Conservation (phyloP, 2,329 filamentous ascomycete species). For the Cryphonectria carpinicola region DNA sequence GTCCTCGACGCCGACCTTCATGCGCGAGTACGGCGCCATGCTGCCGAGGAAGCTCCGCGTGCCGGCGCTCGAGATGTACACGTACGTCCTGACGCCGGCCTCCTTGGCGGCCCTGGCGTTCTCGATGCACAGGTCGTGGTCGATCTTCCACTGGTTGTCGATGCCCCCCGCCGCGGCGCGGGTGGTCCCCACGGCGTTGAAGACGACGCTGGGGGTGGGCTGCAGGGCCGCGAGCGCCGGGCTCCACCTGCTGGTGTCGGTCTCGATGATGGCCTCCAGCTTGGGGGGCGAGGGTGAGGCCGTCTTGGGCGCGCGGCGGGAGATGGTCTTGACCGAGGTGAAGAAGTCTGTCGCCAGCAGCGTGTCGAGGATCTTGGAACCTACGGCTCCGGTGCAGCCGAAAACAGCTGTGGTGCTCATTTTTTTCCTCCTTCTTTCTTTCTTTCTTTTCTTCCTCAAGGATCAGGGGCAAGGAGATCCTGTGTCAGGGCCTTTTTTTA, state of each 20-base stretch:
- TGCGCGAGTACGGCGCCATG: conserved; percentile 60
- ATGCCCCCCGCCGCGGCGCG: conserved; percentile 74
- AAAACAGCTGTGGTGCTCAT: conserved; percentile 59
- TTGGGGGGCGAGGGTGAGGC: conserved; percentile 53
- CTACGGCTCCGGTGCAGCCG: conserved; percentile 70
- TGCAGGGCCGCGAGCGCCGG: conserved; percentile 57
- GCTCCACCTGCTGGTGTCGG: conserved; percentile 73
- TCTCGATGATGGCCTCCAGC: conserved; percentile 67
- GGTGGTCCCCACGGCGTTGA: conserved; percentile 83
- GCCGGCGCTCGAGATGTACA: conserved; percentile 70
- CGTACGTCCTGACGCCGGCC: conserved; percentile 72
- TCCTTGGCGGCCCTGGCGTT: conserved; percentile 75
- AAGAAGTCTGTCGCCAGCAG: conserved; percentile 59
- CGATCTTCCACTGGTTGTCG: conserved; percentile 82
- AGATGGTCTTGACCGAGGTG: conserved; percentile 63
- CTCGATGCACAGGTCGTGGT: conserved; percentile 83
- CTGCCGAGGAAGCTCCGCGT: conserved; percentile 45
- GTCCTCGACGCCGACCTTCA: conserved; percentile 91
- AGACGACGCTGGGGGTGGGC: conserved; percentile 65
- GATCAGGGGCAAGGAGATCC: background rate
- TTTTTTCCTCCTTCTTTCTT: background rate
- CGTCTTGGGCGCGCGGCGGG: conserved; percentile 65
- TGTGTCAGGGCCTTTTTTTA: background rate
- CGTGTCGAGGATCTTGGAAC: conserved; percentile 73
- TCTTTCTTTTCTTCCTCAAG: too few species aligned